Conservation (phyloP, 768 basidiomycete species). For the Calocybe gangraenosa region DNA sequence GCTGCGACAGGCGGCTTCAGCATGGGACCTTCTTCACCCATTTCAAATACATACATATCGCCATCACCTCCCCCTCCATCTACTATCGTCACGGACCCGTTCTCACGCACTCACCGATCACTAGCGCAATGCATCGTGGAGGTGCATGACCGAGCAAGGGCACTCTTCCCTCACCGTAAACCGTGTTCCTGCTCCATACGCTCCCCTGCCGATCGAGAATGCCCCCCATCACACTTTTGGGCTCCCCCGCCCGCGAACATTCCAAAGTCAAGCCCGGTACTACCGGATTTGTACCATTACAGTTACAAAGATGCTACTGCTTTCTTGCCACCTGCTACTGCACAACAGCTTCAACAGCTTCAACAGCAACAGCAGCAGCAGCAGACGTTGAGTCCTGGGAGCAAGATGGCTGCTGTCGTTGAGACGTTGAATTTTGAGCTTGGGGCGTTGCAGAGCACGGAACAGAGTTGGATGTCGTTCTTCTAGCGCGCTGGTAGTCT, state of each 20-base stretch:
- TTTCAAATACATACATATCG: constrained; percentile 14
- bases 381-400: constrained; percentile 22
- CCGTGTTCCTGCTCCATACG: constrained; percentile 35
- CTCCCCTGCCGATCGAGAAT: too few species aligned
- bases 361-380: too few species aligned
- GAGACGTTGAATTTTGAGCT: constrained; percentile 47
- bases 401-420: constrained; percentile 35
- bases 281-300: constrained; percentile 34
- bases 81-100: constrained; percentile 26
- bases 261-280: constrained; percentile 27
- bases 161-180: constrained; percentile 39
- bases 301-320: constrained; percentile 18
- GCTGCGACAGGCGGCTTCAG: too few species aligned
- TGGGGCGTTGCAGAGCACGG: constrained; percentile 38
- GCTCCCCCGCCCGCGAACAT: constrained; percentile 33
- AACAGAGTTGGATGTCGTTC: constrained; percentile 46
- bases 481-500: constrained; percentile 26
- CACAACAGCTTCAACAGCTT: neutral
- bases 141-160: constrained; percentile 39
- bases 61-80: constrained; percentile 18
- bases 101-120: constrained; percentile 35
- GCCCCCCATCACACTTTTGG: constrained; percentile 44
- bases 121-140: constrained; percentile 45
- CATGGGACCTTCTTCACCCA: constrained; percentile 1
- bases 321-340: constrained; percentile 26